phyloP scores from a whole-genome alignment of 2,329 filamentous ascomycete species.

The Diplodia intermedia region DNA sequence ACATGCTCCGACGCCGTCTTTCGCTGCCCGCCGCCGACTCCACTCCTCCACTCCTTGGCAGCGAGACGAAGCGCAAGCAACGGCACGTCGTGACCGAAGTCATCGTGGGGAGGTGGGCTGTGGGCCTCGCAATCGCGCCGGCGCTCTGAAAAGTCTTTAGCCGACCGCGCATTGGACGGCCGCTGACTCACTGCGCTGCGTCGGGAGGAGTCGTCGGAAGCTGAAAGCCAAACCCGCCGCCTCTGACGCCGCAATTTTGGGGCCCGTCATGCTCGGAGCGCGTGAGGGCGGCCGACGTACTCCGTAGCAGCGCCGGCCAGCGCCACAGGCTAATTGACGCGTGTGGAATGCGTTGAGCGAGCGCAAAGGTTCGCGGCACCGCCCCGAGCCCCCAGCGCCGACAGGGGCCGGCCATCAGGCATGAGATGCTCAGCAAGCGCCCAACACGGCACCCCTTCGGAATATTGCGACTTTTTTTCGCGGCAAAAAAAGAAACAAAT shows the following conservation, averaged over 20 bases:
- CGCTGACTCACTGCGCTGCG: constrained; percentile 10
- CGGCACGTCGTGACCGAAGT: constrained; percentile 24
- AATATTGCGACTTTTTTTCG: constrained; percentile 24
- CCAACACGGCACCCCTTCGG: constrained; percentile 30
- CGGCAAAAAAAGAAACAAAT: constrained; percentile 23
- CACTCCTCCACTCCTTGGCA: constrained; percentile 30
- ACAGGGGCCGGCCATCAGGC: constrained; percentile 25
- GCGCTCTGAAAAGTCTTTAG: constrained; percentile 30
- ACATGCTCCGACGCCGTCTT: constrained; percentile 18
- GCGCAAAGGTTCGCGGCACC: constrained; percentile 17
- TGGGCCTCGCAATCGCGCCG: constrained; percentile 11
- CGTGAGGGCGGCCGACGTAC: neutral
- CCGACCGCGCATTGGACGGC: constrained; percentile 17
- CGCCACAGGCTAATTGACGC: constrained; percentile 12
- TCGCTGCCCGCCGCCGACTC: constrained; percentile 23
- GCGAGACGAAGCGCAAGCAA: constrained; percentile 25
- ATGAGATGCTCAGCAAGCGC: constrained; percentile 25
- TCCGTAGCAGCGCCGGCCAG: neutral
- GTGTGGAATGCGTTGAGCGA: constrained; percentile 27
- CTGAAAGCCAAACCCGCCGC: neutral
- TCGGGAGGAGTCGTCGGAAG: constrained; percentile 18
- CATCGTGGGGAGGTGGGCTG: constrained; percentile 25
- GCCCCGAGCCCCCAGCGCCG: neutral
- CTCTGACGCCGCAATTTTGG: constrained; percentile 9
- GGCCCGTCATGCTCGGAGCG: neutral